Percentiles rank a stretch among this genome's conserved stretches.
Evolutionary conservation across 2,329 filamentous ascomycete genomes (phyloP).

Genomic region (Chlorencoelia australis): DNA sequence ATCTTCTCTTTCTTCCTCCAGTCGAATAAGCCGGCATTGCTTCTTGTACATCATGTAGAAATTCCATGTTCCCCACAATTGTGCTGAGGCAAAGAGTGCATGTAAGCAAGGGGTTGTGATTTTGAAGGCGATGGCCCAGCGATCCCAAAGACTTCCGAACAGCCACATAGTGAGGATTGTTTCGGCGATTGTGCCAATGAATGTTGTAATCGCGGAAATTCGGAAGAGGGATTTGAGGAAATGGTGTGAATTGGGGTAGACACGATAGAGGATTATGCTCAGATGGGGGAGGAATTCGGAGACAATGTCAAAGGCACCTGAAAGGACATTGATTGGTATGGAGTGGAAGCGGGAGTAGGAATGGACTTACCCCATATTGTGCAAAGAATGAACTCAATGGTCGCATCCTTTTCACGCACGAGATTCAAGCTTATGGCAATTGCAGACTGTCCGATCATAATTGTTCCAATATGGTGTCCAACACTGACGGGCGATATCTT

Average conservation of each 20-base stretch:
- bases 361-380: constrained; percentile 21
- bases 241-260: constrained; percentile 29
- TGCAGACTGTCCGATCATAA: constrained; percentile 31
- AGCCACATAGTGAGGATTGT: constrained; percentile 35
- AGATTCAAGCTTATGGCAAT: constrained; percentile 29
- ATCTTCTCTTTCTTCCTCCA: constrained; percentile 8
- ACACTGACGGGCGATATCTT: constrained; percentile 33
- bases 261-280: constrained; percentile 35
- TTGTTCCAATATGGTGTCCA: constrained; percentile 30
- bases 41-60: constrained; percentile 32
- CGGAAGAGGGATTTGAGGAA: constrained; percentile 32
- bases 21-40: constrained; percentile 16
- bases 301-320: constrained; percentile 36
- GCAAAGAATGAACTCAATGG: constrained; percentile 24
- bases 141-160: constrained; percentile 33
- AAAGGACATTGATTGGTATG: constrained; percentile 1
- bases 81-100: constrained; percentile 31
- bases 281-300: constrained; percentile 37
- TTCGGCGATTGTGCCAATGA: constrained; percentile 31
- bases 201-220: constrained; percentile 29
- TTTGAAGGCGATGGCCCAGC: constrained; percentile 35
- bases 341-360: background rate
- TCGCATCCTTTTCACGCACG: constrained; percentile 20
- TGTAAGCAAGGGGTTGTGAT: constrained; percentile 34
- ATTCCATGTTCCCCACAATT: constrained; percentile 33